Evolutionary conservation across 129 eudicot species (phyloP), one percentile per base, ranked within the genome.

Genomic region (Ambrosia trifida): DNA sequence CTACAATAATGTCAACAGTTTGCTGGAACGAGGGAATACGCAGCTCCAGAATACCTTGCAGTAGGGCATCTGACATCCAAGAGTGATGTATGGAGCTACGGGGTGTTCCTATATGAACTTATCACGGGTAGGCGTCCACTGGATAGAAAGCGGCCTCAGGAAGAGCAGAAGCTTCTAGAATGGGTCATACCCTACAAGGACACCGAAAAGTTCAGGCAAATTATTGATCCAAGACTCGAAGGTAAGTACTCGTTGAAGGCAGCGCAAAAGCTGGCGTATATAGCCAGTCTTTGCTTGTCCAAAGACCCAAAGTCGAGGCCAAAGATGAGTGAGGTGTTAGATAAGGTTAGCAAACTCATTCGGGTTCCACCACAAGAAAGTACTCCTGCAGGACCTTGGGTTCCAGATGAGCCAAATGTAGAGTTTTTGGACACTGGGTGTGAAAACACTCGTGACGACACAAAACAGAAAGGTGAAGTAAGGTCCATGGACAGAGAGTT

Each of bases 51-150:
- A 45, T 86, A 89, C 72, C 31, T 86, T 5, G 76, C 78, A 67
- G 80, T 82, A 6, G 96, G 96, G 0, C 85, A 80, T 71, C 81
- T 89, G n/a, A 79, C 84, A 18, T 68, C 79, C 66, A 84, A 77
- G 73, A 85, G 85, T 24, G 91, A 88, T 3, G 86, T 85, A 19
- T 85, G 84, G 83, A 82, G 91, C 50, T 86, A 81, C 13, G 91
- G 96, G 2, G 91, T 85, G n/a, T 85, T 88, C 46, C 81, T 88
- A 10, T 88, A 79, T 11, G 96, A 85, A 61, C 91, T 88, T 31
- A 85, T 88, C 64, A 85, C 96, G 0, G 96, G 96, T 1, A 76
- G 87, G 51, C 80, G 81, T 58, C 91, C 96, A 24, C 18, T 73
- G 77, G 91, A 88, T 13, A 75, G 72, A 33, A 73, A 70, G 13